Base-by-base conservation (phyloP, 2,329 filamentous ascomycete species). In the Pyrenophora seminiperda region DNA sequence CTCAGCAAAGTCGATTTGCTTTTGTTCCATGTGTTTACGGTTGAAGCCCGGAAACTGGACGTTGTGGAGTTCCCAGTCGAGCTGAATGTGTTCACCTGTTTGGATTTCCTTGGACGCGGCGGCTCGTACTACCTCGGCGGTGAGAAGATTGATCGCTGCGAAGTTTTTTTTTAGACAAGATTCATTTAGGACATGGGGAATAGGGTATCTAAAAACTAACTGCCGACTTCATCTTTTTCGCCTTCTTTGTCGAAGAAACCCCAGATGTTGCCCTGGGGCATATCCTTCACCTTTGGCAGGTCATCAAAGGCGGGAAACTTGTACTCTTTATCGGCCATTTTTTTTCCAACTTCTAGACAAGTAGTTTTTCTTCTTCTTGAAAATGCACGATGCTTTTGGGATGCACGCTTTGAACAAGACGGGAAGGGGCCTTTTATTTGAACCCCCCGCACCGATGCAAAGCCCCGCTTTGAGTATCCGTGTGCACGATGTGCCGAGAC, bases 61-160 rank as follows among this genome's bases (percentile, higher is more conserved):
- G 58, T 84, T 83, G 15, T 76, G 78, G 52, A 84, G 63, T 18
- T 81, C 78, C 82, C 82, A 84, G 19, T 77, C 76, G 31, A 85
- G 72, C 7, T 78, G 78, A 18, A 83, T 76, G 24, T 80, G 74
- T 15, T 72, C 72, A 10, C 82, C 82, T 0, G 77, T 79, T 31
- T 72, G 74, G 58, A 84, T 83, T 57, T 81, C 77, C 4, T 73
- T 70, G 4, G 73, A 70, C 2, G 82, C 81, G 0, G 82, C 81
- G 0, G 79, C 75, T 17, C 73, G 71, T 3, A 84, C 79, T 1
- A 79, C 69, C 1, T 81, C 74, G 1, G 81, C 77, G 0, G 81
- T 84, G 19, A 85, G 74, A 3, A 71, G 63, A 17, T 71, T 71
- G 38, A 71, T 55, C 6, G 65, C 65, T 69, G 29, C 20, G 4